A percentile compares a stretch with the other conserved stretches of the same genome.
These are phyloP conservation scores for Vitis rotundifolia DNA, from an alignment of 164 flowering plant species.

Conservation along the genomic window DNA sequence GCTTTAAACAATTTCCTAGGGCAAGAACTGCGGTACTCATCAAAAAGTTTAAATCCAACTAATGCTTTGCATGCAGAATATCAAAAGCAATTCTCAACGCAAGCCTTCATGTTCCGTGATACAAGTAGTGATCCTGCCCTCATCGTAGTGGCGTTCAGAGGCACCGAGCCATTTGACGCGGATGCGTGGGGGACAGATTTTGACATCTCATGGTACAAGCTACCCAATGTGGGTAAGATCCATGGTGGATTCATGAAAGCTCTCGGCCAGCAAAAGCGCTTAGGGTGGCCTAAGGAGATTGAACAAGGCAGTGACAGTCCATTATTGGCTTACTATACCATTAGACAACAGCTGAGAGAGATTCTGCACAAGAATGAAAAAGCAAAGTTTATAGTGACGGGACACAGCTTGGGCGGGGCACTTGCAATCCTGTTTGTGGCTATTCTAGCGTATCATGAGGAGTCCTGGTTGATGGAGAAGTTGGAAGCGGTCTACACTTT, in stretches of 20 bases:
- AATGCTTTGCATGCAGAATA: conserved; percentile 26
- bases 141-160: conserved; percentile 64
- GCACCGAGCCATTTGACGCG: conserved; percentile 61
- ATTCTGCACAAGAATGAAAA: conserved; percentile 29
- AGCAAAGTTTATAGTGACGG: conserved; percentile 66
- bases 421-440: conserved; percentile 63
- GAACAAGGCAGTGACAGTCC: conserved; percentile 4
- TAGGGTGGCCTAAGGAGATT: conserved; percentile 62
- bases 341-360: conserved; percentile 49
- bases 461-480: conserved; percentile 50
- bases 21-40: not conserved
- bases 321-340: conserved; percentile 54
- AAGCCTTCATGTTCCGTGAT: conserved; percentile 54
- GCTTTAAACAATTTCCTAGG: too few relatives aligned
- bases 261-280: conserved; percentile 47
- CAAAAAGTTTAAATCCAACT: not conserved
- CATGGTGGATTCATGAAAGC: conserved; percentile 75
- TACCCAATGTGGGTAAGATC: conserved; percentile 43
- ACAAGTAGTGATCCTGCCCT: conserved; percentile 31
- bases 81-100: conserved; percentile 33
- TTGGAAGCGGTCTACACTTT: conserved; percentile 78
- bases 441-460: conserved; percentile 52
- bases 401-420: conserved; percentile 91
- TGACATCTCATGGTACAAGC: conserved; percentile 62
- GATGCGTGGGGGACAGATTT: conserved; percentile 58